A percentile compares a stretch with the other conserved stretches of the same genome.
Conservation (phyloP, 805 yeast genomes). For the Priceomyces fermenticarens region DNA sequence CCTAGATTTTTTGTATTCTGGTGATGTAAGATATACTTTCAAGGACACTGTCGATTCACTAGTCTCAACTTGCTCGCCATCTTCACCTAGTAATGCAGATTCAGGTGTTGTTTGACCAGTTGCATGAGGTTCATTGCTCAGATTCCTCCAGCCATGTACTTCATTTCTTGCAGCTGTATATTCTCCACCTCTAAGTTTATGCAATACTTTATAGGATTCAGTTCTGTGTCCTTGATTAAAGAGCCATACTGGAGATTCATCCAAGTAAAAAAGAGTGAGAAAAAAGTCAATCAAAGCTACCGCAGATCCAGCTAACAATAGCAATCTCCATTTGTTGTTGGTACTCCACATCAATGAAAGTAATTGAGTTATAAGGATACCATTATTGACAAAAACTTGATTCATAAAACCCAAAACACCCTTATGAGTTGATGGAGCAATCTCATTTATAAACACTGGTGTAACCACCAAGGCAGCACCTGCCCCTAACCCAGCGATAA, state of each 20-base stretch:
- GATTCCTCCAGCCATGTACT: constrained; percentile 33
- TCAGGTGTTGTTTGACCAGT: neutral
- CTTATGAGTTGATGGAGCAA: constrained; percentile 63
- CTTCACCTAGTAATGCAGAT: constrained; percentile 2
- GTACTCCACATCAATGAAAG: constrained; percentile 70
- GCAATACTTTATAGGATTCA: constrained; percentile 38
- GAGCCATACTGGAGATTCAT: constrained; percentile 88
- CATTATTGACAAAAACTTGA: constrained; percentile 81
- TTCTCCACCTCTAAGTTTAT: constrained; percentile 38
- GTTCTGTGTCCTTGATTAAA: constrained; percentile 42
- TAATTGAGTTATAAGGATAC: constrained; percentile 77
- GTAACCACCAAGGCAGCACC: constrained; percentile 85
- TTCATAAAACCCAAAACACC: constrained; percentile 88
- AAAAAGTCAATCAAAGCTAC: constrained; percentile 52
- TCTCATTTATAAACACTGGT: constrained; percentile 77
- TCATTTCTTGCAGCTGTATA: constrained; percentile 32
- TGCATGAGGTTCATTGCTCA: neutral
- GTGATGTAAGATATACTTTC: constrained; percentile 46
- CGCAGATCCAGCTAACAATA: constrained; percentile 59
- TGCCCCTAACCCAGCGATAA: constrained; percentile 80
- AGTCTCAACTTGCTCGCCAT: constrained; percentile 6
- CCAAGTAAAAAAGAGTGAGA: constrained; percentile 37
- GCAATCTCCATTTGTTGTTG: constrained; percentile 65
- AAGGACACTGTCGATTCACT: constrained; percentile 19
- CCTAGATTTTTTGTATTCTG: constrained; percentile 55